Percentiles rank a stretch among this genome's conserved stretches.
phyloP scores from a whole-genome alignment of 1,139 yeast species.

The Eremothecium cymbalariae region DNA sequence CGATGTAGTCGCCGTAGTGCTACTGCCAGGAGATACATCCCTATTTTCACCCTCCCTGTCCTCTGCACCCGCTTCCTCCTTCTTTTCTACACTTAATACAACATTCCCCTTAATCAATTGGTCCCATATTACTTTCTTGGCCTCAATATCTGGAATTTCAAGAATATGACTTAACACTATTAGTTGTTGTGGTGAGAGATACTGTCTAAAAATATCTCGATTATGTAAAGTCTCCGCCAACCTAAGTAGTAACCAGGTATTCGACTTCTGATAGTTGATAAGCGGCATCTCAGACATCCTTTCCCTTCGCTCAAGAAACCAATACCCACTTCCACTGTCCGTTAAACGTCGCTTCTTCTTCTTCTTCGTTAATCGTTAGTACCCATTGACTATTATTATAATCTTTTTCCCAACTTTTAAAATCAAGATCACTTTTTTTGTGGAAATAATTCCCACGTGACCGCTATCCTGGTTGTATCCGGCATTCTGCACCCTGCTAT shows the following conservation, averaged over 20 bases:
- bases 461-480: not conserved
- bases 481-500: constrained; percentile 1
- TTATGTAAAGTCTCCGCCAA: constrained; percentile 44
- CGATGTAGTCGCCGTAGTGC: constrained; percentile 16
- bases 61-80: constrained; percentile 11
- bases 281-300: constrained; percentile 16
- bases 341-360: no score
- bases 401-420: no score
- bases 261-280: constrained; percentile 25
- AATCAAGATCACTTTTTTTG: no score
- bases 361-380: no score
- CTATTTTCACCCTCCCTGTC: constrained; percentile 1
- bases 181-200: constrained; percentile 55
- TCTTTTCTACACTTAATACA: constrained; percentile 10
- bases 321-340: no score
- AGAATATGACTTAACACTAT: constrained; percentile 44
- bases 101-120: constrained; percentile 47
- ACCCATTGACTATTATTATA: no score
- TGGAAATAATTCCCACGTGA: no score
- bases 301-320: no score
- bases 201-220: constrained; percentile 47
- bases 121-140: constrained; percentile 41
- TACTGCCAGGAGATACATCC: not conserved
- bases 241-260: constrained; percentile 32
- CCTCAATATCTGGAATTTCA: constrained; percentile 19